Percentiles rank a stretch among this genome's conserved stretches.
These are phyloP conservation scores for Trametes polyzona DNA, from an alignment of 1,284 basidiomycete genomes.

Conservation along the genomic window DNA sequence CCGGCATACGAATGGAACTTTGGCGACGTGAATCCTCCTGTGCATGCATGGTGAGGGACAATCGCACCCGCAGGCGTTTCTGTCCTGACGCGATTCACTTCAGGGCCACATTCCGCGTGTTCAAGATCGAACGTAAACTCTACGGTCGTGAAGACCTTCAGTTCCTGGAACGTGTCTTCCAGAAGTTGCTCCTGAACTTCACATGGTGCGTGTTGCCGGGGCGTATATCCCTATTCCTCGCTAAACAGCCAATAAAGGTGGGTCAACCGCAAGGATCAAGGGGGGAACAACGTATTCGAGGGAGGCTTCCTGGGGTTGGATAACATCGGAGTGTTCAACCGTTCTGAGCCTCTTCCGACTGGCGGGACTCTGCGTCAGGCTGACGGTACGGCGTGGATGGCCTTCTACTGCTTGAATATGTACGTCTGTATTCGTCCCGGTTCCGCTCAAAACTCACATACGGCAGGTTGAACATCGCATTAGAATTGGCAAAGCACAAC, in stretches of 20 bases:
- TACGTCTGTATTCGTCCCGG: too few species aligned
- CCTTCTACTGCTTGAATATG: conserved; percentile 97
- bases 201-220: conserved; percentile 70
- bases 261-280: conserved; percentile 97
- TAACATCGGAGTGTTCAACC: conserved; percentile 98
- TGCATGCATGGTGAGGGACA: conserved; percentile 83
- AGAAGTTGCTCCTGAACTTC: conserved; percentile 95
- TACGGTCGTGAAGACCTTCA: conserved; percentile 88
- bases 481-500: conserved; percentile 98
- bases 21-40: conserved; percentile 94
- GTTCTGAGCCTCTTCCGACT: conserved; percentile 94
- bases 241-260: conserved; percentile 57
- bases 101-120: conserved; percentile 94
- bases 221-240: not conserved
- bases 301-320: conserved; percentile 98
- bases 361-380: conserved; percentile 93
- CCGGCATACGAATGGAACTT: conserved; percentile 99
- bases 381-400: conserved; percentile 99
- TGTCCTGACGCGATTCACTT: not conserved
- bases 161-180: conserved; percentile 98
- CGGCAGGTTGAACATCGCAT: conserved; percentile 94
- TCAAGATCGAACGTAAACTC: conserved; percentile 97
- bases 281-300: conserved; percentile 96
- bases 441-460: too few species aligned
- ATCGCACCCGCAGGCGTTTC: not conserved